Percentiles rank a stretch among this genome's conserved stretches.
Conservation (phyloP, 495 filamentous ascomycete species). For the Penicillium waksmanii region DNA sequence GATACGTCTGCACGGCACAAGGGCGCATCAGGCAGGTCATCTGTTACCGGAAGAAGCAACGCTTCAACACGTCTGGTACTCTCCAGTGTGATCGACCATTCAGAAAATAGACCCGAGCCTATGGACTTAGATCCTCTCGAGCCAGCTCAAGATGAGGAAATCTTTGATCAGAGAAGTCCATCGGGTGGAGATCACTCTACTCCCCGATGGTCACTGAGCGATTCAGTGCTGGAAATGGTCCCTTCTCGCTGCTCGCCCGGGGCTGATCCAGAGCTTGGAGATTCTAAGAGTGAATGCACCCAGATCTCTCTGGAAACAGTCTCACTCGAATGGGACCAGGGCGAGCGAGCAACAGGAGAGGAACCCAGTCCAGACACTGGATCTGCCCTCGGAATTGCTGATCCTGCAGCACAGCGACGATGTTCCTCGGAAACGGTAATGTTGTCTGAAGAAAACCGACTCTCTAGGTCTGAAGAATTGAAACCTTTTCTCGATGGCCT, state of each 20-base stretch:
- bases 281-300: conserved; percentile 10
- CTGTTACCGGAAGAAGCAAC: background rate
- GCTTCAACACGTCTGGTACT: background rate
- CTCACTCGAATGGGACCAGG: conserved; percentile 1
- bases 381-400: background rate
- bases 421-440: background rate
- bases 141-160: background rate
- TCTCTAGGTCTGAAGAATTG: background rate
- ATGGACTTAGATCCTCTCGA: background rate
- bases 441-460: background rate
- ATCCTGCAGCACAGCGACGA: conserved; percentile 4
- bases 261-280: background rate
- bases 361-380: conserved; percentile 4
- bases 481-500: conserved; percentile 2
- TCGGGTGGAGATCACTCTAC: background rate
- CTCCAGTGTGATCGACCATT: background rate
- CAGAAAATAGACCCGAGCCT: background rate
- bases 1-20: background rate
- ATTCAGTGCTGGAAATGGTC: background rate
- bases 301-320: conserved; percentile 6
- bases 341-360: conserved; percentile 3
- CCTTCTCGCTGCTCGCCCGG: background rate
- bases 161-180: background rate
- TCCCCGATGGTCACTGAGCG: background rate
- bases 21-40: background rate